These are phyloP conservation scores for Mycocalia duriaeana DNA, from an alignment of 1,284 basidiomycete species.

Conservation along the genomic window DNA sequence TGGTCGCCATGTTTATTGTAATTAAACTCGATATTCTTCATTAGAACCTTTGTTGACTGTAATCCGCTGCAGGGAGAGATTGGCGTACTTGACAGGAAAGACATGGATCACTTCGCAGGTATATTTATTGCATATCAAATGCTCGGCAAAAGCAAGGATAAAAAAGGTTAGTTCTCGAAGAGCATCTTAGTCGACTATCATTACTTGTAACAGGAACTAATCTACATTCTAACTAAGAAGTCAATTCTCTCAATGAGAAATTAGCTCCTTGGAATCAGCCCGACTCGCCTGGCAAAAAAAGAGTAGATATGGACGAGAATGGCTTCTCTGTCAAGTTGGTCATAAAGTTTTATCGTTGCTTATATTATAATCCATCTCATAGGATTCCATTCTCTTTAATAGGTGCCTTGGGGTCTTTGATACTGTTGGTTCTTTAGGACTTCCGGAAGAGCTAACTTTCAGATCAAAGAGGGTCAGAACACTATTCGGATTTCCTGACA, in stretches of 20 bases:
- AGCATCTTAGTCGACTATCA: background rate
- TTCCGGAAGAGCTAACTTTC: conserved; percentile 57
- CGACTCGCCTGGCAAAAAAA: conserved; percentile 44
- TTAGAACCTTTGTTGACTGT: background rate
- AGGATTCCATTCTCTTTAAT: too few relatives aligned
- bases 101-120: conserved; percentile 64
- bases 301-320: conserved; percentile 40
- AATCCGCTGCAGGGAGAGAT: conserved; percentile 45
- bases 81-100: conserved; percentile 56
- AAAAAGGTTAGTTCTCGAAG: conserved; percentile 32
- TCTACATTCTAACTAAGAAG: conserved; percentile 32
- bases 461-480: conserved; percentile 33
- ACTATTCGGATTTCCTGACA: conserved; percentile 62
- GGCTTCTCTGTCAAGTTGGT: conserved; percentile 60
- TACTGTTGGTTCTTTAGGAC: conserved; percentile 63
- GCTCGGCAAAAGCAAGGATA: conserved; percentile 47
- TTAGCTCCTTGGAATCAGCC: conserved; percentile 49
- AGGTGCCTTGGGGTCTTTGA: conserved; percentile 73
- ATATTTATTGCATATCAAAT: conserved; percentile 61
- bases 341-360: background rate
- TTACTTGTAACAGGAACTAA: background rate
- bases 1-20: conserved; percentile 66
- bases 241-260: conserved; percentile 31
- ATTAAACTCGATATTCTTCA: conserved; percentile 13
- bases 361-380: conserved; percentile 2